Percentiles rank a stretch among this genome's conserved stretches.
phyloP scores from a whole-genome alignment of 73 alveolate genomes.

The Blepharisma stoltei region DNA sequence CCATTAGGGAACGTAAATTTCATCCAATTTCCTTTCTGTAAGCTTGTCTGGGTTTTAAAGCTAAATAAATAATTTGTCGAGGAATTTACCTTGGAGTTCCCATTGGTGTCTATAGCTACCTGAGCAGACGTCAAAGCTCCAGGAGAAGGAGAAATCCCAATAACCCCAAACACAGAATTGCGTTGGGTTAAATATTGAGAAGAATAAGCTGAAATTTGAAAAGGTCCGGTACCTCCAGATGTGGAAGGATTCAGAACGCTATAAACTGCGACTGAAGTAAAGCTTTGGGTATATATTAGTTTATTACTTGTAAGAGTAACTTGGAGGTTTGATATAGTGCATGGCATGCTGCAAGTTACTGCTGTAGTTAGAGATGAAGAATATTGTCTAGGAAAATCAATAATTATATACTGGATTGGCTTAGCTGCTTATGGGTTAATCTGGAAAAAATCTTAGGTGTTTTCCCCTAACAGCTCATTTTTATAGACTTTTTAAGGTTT shows the following conservation, averaged over 20 bases:
- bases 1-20: conserved; percentile 40
- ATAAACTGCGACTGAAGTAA: not conserved
- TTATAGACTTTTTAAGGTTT: too few species aligned
- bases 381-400: too few species aligned
- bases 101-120: conserved; percentile 33
- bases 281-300: not conserved
- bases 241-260: conserved; percentile 33
- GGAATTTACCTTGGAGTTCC: conserved; percentile 39
- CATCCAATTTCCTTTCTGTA: conserved; percentile 36
- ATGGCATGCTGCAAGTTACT: not conserved
- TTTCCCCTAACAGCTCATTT: too few species aligned
- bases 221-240: conserved; percentile 61
- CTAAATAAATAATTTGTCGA: conserved; percentile 34
- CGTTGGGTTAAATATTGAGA: conserved; percentile 45
- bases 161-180: conserved; percentile 43
- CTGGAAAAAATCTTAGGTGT: too few species aligned
- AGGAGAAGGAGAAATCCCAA: conserved; percentile 55
- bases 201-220: conserved; percentile 31
- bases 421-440: too few species aligned
- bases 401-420: too few species aligned
- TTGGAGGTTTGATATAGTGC: not conserved
- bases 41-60: conserved; percentile 30
- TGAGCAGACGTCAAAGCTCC: conserved; percentile 29
- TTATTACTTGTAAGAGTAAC: not conserved
- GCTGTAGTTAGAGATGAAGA: too few species aligned